Base-by-base conservation (phyloP, 2,329 filamentous ascomycete genomes). In the Ophidiomyces ophidiicola region DNA sequence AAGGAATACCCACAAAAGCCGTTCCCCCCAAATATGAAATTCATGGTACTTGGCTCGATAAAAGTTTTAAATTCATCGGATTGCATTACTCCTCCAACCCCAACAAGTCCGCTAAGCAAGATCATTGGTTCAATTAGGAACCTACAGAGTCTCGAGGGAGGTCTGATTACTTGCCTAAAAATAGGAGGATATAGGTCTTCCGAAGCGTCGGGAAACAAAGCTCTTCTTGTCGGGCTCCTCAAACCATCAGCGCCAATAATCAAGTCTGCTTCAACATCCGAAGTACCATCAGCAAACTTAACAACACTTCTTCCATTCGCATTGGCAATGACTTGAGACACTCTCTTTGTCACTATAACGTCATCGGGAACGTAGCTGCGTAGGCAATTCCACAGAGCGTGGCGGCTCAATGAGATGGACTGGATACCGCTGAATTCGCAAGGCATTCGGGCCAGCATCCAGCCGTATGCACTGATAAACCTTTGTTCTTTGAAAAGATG, bases 1-100 rank as follows among this genome's bases (percentile, higher is more conserved):
- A 59, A 62, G 18, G 62, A 60, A 47, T 69, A 70, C 1, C 68
- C 68, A 45, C 71, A 70, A 48, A 70, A 71, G 0, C 68, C 68
- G 36, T 67, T 67, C 1, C 61, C 55, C 1, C 68, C 66, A 41
- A 68, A 68, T 0, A 61, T 53, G 31, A 70, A 55, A 26, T 56
- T 57, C 58, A 68, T 64, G 1, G 53, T 53, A 4, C 58, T 59
- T 12, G 54, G 42, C 7, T 61, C 53, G 12, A 67, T 49, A 2
- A 55, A 39, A 1, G 42, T 32, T 24, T 48, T 47, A 11, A 61
- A 41, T 26, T 53, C 45, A 3, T 47, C 43, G 0, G 48, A 44
- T n/a, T 57, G 52, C 19, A 67, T 44, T 42, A 69, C 67, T 8
- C 66, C 64, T 14, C 67, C 66, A n/a, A 70, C 56, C 6, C 67